Evolutionary conservation across 495 filamentous ascomycete genomes (phyloP), one percentile per base, ranked within the genome.

Genomic region (Hyaloscypha finlandica): DNA sequence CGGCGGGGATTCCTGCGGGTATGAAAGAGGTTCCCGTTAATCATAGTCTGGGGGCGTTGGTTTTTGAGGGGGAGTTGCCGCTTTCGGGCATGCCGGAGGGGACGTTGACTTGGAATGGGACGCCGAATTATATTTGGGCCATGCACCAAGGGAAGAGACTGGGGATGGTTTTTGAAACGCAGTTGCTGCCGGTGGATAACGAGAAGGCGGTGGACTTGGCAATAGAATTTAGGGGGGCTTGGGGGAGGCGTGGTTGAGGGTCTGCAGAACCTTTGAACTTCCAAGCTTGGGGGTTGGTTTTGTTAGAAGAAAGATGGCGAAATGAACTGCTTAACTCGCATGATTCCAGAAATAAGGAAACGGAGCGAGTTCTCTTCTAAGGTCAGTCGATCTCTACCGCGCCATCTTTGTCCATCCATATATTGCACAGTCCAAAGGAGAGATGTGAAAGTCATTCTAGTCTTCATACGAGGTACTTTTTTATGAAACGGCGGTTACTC

Each of bases 121-220:
- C 6, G 51, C 51, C 51, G 22, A 53, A 53, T 53, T n/a, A 3
- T 16, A 53, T 53, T 53, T 53, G 51, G 51, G 51, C 51, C 6
- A n/a, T 53, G 51, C 19, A 53, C 6, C 2, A 16, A 25, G 51
- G 6, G 51, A 53, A 53, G 22, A 16, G 51, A 20, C 6, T 53
- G 22, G 51, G 51, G 9, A 53, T 53, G 51, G 19, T 53, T 53
- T 53, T 53, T 53, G 51, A 2, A n/a, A 53, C 51, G 51, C 51
- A 53, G 51, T 25, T 53, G 16, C 22, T 53, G 51, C 51, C 51
- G 51, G 51, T 53, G 22, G 51, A 53, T 25, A 4, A 53, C 4
- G 51, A 53, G 51, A 53, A 53, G 51, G 6, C 51, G 19, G 22
- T 53, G 51, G 51, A 53, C 6, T 16, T 53, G 19, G 4, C 51